phyloP scores from a whole-genome alignment of 2,329 filamentous ascomycete species.

The Fusarium robinianum region DNA sequence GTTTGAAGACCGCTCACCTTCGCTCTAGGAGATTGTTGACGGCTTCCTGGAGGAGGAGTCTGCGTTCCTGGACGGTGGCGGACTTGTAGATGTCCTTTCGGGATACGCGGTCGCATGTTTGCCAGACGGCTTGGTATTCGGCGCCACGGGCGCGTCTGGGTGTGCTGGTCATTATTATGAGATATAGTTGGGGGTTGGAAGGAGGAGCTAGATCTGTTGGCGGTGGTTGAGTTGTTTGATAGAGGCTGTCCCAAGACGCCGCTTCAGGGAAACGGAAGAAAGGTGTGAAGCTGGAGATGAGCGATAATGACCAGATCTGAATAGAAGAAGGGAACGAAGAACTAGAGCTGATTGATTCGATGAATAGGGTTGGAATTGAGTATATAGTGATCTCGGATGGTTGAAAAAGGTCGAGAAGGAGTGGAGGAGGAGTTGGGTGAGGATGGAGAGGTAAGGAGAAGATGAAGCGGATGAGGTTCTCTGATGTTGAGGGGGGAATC shows the following conservation, averaged over 20 bases:
- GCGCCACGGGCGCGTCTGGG: constrained; percentile 18
- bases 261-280: background rate
- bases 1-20: constrained; percentile 11
- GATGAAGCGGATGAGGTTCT: too few species aligned
- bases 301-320: too few species aligned
- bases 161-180: too few species aligned
- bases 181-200: constrained; percentile 12
- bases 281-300: background rate
- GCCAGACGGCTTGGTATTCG: constrained; percentile 36
- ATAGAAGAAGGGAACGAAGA: background rate
- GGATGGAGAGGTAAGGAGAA: too few species aligned
- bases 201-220: background rate
- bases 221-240: background rate
- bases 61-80: constrained; percentile 2
- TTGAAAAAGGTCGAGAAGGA: too few species aligned
- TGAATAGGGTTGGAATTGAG: too few species aligned
- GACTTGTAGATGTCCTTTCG: constrained; percentile 18
- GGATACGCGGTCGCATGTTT: constrained; percentile 25
- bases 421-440: background rate
- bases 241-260: too few species aligned
- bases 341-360: background rate
- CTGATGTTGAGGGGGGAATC: too few species aligned
- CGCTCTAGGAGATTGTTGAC: constrained; percentile 12
- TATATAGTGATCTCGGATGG: too few species aligned
- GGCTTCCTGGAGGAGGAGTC: constrained; percentile 13